Evolutionary conservation across 306 rosid genomes (phyloP), one percentile per base, ranked within the genome.

Genomic region (Casuarina equisetifolia): DNA sequence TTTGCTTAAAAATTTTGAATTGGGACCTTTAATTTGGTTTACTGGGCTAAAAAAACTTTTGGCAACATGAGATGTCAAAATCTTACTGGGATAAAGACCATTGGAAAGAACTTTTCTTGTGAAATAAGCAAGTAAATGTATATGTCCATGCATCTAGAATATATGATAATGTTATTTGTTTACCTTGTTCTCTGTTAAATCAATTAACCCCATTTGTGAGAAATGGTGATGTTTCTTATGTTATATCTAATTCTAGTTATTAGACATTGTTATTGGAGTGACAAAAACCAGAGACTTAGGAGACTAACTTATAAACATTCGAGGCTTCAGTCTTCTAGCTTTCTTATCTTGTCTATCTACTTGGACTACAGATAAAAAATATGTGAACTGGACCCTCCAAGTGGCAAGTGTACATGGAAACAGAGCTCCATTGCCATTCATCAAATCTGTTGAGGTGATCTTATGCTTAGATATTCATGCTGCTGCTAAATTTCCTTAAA

Each of bases 371-470:
- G 97, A 95, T 89, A 83, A 86, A 86, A 89, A 81, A 83, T 86
- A 84, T 83, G 96, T 92, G 80, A 92, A 91, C 86, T 95, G 97
- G 99, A 91, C 88, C 69, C 97, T 95, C 83, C 97, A 96, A 62
- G 72, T 95, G 48, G 89, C 88, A 62, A 92, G 99, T 78, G 84
- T 83, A 57, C 97, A 95, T 77, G 92, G 92, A 69, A 90, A 70
- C 68, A 92, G 89, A 86, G 97, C 99, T 72, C 79, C 90, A 69
- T 84, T 95, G 82, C 90, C 97, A 16, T 95, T 92, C 88, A 73
- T 95, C 69, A 80, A 87, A 84, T 95, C 92, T 78, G 90, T 95
- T 8, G 97, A 95, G 97, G 98, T 95, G 85, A 90, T 77, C 72
- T 78, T 79, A 38, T 46, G 48, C 46, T 58, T 57, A 72, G 57